These are phyloP conservation scores for Microcos paniculata DNA, from an alignment of 345 rosid species.

Conservation along the genomic window DNA sequence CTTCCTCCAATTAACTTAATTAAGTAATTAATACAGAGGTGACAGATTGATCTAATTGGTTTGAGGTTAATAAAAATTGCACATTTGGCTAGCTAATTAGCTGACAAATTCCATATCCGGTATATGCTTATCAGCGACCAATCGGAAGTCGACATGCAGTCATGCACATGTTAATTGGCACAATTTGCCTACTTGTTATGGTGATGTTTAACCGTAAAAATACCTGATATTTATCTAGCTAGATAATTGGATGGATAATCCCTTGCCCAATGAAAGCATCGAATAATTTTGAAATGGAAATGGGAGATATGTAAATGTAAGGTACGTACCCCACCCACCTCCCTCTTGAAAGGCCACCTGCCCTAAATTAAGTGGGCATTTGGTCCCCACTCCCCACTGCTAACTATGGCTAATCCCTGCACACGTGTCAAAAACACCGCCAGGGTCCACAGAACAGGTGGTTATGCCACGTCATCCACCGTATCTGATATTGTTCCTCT, in stretches of 20 bases:
- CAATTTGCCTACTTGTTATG: not conserved
- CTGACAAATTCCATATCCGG: no score
- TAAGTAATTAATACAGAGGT: not conserved
- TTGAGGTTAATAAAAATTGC: no score
- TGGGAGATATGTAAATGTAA: not conserved
- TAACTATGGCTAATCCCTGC: not conserved
- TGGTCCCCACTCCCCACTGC: not conserved
- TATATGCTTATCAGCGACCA: not conserved
- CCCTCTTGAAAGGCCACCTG: constrained; percentile 16
- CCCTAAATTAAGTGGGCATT: constrained; percentile 9
- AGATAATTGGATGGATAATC: not conserved
- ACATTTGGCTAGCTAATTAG: not conserved
- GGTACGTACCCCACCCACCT: not conserved
- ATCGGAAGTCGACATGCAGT: no score
- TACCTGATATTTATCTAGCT: not conserved
- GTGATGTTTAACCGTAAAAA: not conserved
- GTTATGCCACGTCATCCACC: constrained; percentile 28
- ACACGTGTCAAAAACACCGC: not conserved
- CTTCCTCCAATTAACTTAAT: not conserved
- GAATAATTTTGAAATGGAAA: not conserved
- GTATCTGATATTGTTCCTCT: constrained; percentile 15
- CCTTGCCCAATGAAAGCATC: not conserved
- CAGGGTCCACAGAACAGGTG: constrained; percentile 12
- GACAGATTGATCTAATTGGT: not conserved
- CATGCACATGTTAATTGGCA: not conserved